Evolutionary conservation across 1,284 basidiomycete genomes (phyloP).

Genomic region (Exsudoporus floridanus): DNA sequence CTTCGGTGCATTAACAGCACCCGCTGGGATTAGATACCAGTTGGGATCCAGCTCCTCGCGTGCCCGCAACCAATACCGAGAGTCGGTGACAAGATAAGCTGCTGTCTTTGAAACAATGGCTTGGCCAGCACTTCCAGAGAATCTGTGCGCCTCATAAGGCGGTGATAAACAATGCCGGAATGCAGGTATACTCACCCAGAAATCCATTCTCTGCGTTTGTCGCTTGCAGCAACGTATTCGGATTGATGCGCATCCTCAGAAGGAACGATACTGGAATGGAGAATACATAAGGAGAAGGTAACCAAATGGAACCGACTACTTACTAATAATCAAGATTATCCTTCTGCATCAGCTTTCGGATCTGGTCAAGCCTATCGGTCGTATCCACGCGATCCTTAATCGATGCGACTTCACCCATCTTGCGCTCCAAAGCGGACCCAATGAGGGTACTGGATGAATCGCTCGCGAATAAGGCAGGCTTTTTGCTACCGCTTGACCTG

Average conservation of each 20-base stretch:
- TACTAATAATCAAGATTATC: slow-evolving; percentile 85
- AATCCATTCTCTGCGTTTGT: slow-evolving; percentile 83
- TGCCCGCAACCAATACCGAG: slow-evolving; percentile 89
- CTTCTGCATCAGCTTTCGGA: slow-evolving; percentile 71
- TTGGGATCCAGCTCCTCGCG: slow-evolving; percentile 71
- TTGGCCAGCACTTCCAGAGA: slow-evolving; percentile 83
- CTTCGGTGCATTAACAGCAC: slow-evolving; percentile 53
- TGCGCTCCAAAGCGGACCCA: slow-evolving; percentile 66
- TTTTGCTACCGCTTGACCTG: slow-evolving; percentile 40
- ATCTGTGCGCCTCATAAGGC: slow-evolving; percentile 46
- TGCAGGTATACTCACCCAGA: slow-evolving; percentile 59
- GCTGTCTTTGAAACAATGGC: slow-evolving; percentile 70
- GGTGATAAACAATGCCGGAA: background rate
- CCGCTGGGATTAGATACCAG: slow-evolving; percentile 77
- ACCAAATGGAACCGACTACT: slow-evolving; percentile 36
- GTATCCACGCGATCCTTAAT: slow-evolving; percentile 58
- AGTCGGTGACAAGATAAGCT: slow-evolving; percentile 82
- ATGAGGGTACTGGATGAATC: slow-evolving; percentile 71
- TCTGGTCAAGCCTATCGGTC: slow-evolving; percentile 57
- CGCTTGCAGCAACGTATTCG: slow-evolving; percentile 80
- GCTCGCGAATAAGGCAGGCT: slow-evolving; percentile 49
- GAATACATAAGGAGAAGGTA: slow-evolving; percentile 8
- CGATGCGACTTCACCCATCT: slow-evolving; percentile 60
- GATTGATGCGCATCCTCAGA: slow-evolving; percentile 88
- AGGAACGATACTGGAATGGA: slow-evolving; percentile 58